Base-by-base conservation (phyloP, 1,284 basidiomycete genomes). In the Puccinia horiana region DNA sequence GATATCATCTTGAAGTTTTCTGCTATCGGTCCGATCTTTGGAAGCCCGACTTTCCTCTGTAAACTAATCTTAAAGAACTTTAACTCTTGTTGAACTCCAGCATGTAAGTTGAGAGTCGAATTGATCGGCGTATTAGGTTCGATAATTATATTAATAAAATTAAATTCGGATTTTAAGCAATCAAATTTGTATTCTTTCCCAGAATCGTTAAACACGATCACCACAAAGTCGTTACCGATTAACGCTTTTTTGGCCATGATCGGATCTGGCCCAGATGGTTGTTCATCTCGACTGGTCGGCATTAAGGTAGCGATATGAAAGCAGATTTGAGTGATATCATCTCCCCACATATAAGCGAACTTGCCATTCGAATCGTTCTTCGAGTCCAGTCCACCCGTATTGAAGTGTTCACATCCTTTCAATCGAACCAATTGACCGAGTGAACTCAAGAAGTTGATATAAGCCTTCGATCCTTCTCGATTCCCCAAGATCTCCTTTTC, bases 321-420 rank as follows among this genome's bases (percentile, higher is more conserved):
- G 76, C 98, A 90, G 83, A 98, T 91, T 86, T 99, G 97, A 23
- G 93, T 92, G 65, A 98, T 96, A 85, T 98, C 95, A 87, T 99
- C 95, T 92, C 95, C 96, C 96, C 96, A 99, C 0, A 96, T 95
- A 86, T 99, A 99, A 0, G 95, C 93, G 85, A 95, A 96, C 87
- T 88, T 87, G 37, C 89, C 89, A 84, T 98, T 94, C 32, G 93
- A 92, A 86, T 98, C 95, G 85, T 93, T 91, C 84, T 93, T 92
- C 6, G 93, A 91, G 86, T 96, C 93, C 44, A 99, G 89, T 1
- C 95, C 95, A 40, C 96, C 96, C 2, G 93, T 93, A 87, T 96
- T 98, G n/a, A 98, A 92, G 73, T 85, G 84, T 82, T 87, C 87
- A 87, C 96, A 94, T 6, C 93, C 94, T 42, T 94, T 92, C n/a